phyloP scores from a whole-genome alignment of 2,329 filamentous ascomycete genomes.

The Fusarium anthophilum region DNA sequence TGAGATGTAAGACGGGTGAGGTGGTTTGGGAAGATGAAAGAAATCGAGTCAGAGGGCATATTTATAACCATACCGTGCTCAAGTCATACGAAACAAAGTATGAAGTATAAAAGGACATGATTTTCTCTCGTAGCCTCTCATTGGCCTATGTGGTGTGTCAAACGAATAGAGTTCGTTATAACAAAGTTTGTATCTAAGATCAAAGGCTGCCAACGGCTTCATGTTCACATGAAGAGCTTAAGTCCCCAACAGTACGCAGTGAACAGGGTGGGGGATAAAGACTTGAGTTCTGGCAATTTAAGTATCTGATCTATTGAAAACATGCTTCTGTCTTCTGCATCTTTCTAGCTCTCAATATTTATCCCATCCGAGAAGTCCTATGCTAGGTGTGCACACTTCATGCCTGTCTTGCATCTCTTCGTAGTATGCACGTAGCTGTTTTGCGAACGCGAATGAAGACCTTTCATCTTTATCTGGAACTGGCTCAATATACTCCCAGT shows the following conservation, averaged over 20 bases:
- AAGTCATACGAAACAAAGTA: no score
- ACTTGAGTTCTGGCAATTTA: neutral
- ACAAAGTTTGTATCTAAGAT: neutral
- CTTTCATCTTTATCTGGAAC: neutral
- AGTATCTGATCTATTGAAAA: neutral
- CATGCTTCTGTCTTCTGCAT: neutral
- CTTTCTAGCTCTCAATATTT: neutral
- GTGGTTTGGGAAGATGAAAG: neutral
- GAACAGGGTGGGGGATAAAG: accelerated
- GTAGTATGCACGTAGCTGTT: accelerated
- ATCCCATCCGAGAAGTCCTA: neutral
- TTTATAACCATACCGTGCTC: no score
- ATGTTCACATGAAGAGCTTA: neutral
- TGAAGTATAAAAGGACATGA: neutral
- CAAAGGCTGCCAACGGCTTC: neutral
- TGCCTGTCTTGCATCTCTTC: neutral
- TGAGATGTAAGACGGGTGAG: neutral
- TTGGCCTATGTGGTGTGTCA: neutral
- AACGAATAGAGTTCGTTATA: neutral
- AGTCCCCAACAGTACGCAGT: neutral
- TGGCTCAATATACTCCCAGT: neutral
- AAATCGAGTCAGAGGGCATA: neutral
- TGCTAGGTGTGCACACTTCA: neutral
- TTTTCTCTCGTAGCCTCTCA: neutral
- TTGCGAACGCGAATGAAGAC: neutral